Conservation (phyloP, 2,329 filamentous ascomycete species). For the Colletotrichum liriopes region DNA sequence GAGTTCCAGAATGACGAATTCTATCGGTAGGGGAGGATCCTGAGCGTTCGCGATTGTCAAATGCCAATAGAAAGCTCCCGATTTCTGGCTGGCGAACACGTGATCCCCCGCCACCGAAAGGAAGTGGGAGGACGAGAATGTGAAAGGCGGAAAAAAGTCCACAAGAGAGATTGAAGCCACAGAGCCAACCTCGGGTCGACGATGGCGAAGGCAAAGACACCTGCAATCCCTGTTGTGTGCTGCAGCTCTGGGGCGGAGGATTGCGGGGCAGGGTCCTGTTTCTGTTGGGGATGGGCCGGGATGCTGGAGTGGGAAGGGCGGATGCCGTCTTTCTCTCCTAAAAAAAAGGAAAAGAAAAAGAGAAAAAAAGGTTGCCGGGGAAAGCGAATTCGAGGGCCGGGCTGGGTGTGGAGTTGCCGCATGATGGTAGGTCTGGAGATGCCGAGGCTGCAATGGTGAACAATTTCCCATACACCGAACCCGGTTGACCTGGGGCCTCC, state of each 20-base stretch:
- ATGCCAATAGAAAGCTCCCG: neutral
- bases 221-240: constrained; percentile 29
- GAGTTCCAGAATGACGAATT: constrained; percentile 34
- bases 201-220: constrained; percentile 26
- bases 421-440: constrained; percentile 10
- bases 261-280: constrained; percentile 43
- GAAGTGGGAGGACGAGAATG: constrained; percentile 13
- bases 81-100: constrained; percentile 19
- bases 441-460: constrained; percentile 26
- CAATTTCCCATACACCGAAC: neutral
- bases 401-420: constrained; percentile 16
- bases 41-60: constrained; percentile 2
- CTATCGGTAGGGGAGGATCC: neutral
- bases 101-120: constrained; percentile 9
- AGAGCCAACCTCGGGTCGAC: constrained; percentile 19
- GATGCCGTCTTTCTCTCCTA: constrained; percentile 26
- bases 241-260: constrained; percentile 33
- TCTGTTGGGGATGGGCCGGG: constrained; percentile 43
- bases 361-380: constrained; percentile 19
- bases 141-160: constrained; percentile 6
- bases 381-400: constrained; percentile 17
- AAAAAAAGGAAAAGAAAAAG: neutral
- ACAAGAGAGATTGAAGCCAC: constrained; percentile 9
- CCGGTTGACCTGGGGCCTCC: neutral
- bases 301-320: constrained; percentile 37